These are phyloP conservation scores for Dendrobium nobile DNA, from an alignment of 106 monocot species.

Conservation along the genomic window DNA sequence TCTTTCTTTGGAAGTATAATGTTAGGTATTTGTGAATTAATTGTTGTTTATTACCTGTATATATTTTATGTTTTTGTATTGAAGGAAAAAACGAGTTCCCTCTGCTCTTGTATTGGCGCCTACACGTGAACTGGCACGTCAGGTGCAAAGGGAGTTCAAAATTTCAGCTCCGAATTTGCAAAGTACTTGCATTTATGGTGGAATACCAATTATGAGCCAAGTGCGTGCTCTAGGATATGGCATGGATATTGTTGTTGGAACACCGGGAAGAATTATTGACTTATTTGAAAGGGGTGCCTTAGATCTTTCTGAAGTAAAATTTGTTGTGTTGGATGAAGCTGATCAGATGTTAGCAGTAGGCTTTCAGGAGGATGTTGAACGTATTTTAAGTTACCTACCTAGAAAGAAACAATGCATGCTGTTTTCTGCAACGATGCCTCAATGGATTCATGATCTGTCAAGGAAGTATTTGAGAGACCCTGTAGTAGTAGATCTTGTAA, in stretches of 20 bases:
- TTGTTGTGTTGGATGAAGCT: slow-evolving; percentile 57
- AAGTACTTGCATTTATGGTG: slow-evolving; percentile 44
- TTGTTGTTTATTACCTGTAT: background rate
- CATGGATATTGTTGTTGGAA: slow-evolving; percentile 46
- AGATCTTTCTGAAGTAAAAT: slow-evolving; percentile 44
- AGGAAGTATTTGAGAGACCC: slow-evolving; percentile 40
- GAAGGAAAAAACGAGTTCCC: slow-evolving; percentile 28
- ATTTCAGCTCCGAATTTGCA: slow-evolving; percentile 33
- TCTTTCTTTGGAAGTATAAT: too few species aligned
- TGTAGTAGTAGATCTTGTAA: slow-evolving; percentile 36
- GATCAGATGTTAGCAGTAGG: slow-evolving; percentile 56
- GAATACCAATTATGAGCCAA: slow-evolving; percentile 33
- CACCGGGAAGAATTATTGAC: slow-evolving; percentile 52
- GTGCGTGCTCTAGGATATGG: slow-evolving; percentile 27
- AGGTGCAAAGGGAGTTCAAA: slow-evolving; percentile 42
- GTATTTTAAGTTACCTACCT: slow-evolving; percentile 38
- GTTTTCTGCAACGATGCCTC: slow-evolving; percentile 58
- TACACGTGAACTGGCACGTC: slow-evolving; percentile 47
- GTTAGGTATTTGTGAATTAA: too few species aligned
- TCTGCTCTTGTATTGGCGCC: slow-evolving; percentile 48
- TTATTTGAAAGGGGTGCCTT: slow-evolving; percentile 43
- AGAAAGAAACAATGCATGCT: slow-evolving; percentile 37
- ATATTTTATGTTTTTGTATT: background rate
- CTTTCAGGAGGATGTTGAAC: slow-evolving; percentile 48
- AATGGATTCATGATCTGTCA: slow-evolving; percentile 35